Percentiles rank a stretch among this genome's conserved stretches.
Evolutionary conservation across 2,329 filamentous ascomycete genomes (phyloP).

Genomic region (Colletotrichum spinosum): DNA sequence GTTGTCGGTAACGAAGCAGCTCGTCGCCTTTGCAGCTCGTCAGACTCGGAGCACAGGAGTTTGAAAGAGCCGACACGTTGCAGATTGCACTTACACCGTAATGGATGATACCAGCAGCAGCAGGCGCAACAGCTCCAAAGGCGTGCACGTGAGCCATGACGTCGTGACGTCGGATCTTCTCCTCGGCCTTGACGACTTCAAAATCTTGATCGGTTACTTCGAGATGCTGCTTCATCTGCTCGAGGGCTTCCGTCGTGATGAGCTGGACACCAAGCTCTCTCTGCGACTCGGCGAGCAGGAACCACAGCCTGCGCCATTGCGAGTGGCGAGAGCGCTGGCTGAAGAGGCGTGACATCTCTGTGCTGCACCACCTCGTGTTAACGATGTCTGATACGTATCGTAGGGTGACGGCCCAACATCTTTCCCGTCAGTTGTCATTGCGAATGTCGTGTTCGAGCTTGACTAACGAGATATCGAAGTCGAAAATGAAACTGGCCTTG

Average conservation of each 20-base stretch:
- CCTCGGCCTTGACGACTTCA: conserved; percentile 78
- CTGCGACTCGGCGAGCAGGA: conserved; percentile 84
- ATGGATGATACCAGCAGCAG: conserved; percentile 86
- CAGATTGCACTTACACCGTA: conserved; percentile 46
- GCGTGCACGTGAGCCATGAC: conserved; percentile 69
- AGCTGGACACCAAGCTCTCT: conserved; percentile 79
- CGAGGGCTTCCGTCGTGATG: conserved; percentile 79
- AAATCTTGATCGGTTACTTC: conserved; percentile 82
- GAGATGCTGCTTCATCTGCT: conserved; percentile 78
- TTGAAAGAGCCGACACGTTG: not conserved
- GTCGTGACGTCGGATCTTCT: conserved; percentile 73
- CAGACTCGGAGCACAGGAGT: conserved; percentile 1
- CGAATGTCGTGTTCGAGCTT: too few relatives aligned
- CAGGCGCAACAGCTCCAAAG: conserved; percentile 79
- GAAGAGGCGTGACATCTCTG: conserved; percentile 84
- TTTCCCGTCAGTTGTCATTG: too few relatives aligned
- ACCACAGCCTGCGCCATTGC: conserved; percentile 90
- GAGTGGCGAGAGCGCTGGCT: conserved; percentile 78
- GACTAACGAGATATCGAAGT: too few relatives aligned
- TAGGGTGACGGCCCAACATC: not conserved
- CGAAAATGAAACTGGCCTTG: too few relatives aligned
- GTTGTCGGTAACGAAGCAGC: conserved; percentile 77
- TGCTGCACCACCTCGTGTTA: conserved; percentile 80
- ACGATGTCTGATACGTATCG: conserved; percentile 54
- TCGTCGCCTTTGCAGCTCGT: conserved; percentile 44